Base-by-base conservation (phyloP, 768 basidiomycete species). In the Mycena galopus region DNA sequence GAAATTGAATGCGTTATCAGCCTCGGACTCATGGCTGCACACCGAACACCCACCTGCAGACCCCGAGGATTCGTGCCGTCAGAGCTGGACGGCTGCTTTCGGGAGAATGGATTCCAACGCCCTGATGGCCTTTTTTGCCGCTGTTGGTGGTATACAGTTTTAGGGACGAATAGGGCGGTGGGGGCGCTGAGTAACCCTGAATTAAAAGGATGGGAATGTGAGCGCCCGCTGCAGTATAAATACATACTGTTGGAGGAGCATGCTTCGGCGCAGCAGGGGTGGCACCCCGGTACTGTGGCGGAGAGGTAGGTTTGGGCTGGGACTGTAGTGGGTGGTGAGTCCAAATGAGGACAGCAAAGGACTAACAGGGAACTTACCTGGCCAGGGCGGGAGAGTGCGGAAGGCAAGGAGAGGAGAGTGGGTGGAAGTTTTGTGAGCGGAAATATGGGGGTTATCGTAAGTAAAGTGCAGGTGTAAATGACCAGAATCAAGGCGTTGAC, bases 81-180 rank as follows among this genome's bases (percentile, higher is more conserved):
- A 16, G 50, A 3, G 12, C 3, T 35, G 23, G 72, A 37, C 2
- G 47, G 25, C 1, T 33, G 55, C 33, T 73, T 68, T 19, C 72
- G 55, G 9, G 63, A 55, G 39, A 65, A 73, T 33, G 51, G 67
- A 47, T 69, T 73, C 67, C 67, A 68, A 0, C 62, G 53, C 4
- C 51, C 14, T 4, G 23, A 25, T 4, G 55, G 6, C 44, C n/a
- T 10, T 58, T 65, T 73, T 58, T 56, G 29, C 50, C 29, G 44
- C 30, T 25, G 37, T n/a, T n/a, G 35, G 35, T 16, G 44, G 21
- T 19, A 51, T n/a, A 32, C 9, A 17, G 29, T 35, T 27, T 55
- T 30, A 27, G n/a, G n/a, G 66, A 30, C 16, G 66, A 59, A 50
- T 73, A 73, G 12, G 72, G 72, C 14, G 72, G 72, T 23, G 72